A percentile compares a stretch with the other conserved stretches of the same genome.
These are phyloP conservation scores for Colletotrichum sp. DNA, from an alignment of 2,329 filamentous ascomycete species.

Conservation along the genomic window DNA sequence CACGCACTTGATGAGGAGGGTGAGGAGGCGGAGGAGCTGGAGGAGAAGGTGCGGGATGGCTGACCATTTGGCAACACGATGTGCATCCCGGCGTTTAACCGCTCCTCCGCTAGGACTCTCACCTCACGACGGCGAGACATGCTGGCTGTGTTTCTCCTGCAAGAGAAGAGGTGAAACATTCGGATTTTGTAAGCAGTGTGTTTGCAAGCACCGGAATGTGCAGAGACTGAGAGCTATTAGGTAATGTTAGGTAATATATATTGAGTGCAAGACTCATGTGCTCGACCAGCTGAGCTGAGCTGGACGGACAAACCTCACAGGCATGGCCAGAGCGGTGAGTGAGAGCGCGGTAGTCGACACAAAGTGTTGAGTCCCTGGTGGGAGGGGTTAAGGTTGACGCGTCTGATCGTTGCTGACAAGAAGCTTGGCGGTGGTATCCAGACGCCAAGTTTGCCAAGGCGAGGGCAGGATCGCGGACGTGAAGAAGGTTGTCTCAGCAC, in stretches of 20 bases:
- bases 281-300: conserved; percentile 9
- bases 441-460: conserved; percentile 20
- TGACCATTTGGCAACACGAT: not conserved
- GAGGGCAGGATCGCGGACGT: conserved; percentile 8
- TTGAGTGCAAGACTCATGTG: not conserved
- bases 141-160: not conserved
- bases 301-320: not conserved
- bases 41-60: not conserved
- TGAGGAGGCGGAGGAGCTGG: not conserved
- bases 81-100: not conserved
- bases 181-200: not conserved
- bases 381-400: conserved; percentile 14
- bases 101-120: not conserved
- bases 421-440: conserved; percentile 13
- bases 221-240: not conserved
- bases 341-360: not conserved
- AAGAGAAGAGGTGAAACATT: not conserved
- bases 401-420: conserved; percentile 21
- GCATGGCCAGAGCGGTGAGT: conserved; percentile 13
- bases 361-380: conserved; percentile 12
- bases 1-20: not conserved
- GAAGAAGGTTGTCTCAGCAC: conserved; percentile 23
- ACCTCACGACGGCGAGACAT: not conserved
- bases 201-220: not conserved
- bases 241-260: conserved; percentile 15